Base-by-base conservation (phyloP, 306 rosid genomes). In the Luffa aegyptiaca region DNA sequence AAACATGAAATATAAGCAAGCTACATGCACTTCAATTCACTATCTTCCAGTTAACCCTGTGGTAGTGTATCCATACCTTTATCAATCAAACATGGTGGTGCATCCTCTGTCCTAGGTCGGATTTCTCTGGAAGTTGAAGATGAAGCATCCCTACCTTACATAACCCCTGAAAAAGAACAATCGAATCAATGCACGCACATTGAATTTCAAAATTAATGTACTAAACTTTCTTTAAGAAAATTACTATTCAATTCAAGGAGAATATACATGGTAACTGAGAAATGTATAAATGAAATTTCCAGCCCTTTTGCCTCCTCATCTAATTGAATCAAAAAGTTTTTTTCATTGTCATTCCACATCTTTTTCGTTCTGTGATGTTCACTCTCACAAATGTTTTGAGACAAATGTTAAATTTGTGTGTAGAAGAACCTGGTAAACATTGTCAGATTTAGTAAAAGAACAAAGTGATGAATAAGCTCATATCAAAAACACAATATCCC, bases 231-330 rank as follows among this genome's bases (percentile, higher is more conserved):
- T 26, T 26, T 8, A 0, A 65, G 36, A 31, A 6, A 65, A 10
- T 65, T 10, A 65, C 39, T 5, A 42, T 39, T 26, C 13, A 17
- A 13, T 13, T 31, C 7, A 64, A 8, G 61, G 46, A 48, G 13
- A 3, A 37, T 79, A 89, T 87, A 94, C 97, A 94, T 80, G 98
- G 98, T 31, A 89, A 83, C 85, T 94, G 98, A 55, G 98, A 92
- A 85, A 90, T 90, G 85, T 94, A 94, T 85, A 94, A 82, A 49
- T 92, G 97, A 37, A 94, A 82, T 69, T 88, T 80, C 96, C 93
- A 90, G 59, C 88, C 94, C 83, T 42, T 84, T 85, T 73, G 81
- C 83, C 73, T 58, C 87, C 16, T 79, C 18, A 52, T 90, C 93
- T 86, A 88, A 70, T 85, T 84, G 89, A 8, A 92, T 86, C 14